Evolutionary conservation across 1,139 yeast genomes (phyloP), one percentile per base, ranked within the genome.

Genomic region (Kluyveromyces sp.): DNA sequence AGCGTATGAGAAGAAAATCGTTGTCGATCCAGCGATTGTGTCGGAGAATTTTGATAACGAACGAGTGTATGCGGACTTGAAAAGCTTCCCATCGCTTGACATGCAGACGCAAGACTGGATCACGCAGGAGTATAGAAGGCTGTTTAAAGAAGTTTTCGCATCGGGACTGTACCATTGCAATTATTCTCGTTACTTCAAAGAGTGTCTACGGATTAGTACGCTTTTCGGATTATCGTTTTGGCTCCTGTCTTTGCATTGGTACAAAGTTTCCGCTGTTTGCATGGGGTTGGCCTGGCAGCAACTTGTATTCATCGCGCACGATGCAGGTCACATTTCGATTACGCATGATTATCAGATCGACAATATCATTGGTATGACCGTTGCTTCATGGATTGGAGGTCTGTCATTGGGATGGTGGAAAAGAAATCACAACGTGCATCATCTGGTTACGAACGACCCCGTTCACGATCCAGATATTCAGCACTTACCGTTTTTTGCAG

Each of bases 351-450:
- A 83, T 62, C 83, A 81, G 54, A 41, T 76, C n/a, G 96, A 87
- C 61, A 87, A 82, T 56, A 59, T 83, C 9, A 70, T 84, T 49
- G 95, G 95, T 1, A 77, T 80, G 64, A 36, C 78, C 1, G 68
- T 87, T 41, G 95, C 95, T 1, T 78, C 84, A 52, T 86, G 75
- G 69, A 65, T 80, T 45, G 96, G 96, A n/a, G 96, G 96, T 0
- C 69, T 87, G 42, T 84, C 95, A 42, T 63, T 86, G 32, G 95
- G 95, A 1, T 87, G 96, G 96, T 87, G 96, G 96, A 88, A 87
- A 57, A 72, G 92, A 42, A 87, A 84, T 63, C 96, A 87, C 63
- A 87, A 87, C 60, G 94, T 87, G 18, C 96, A 88, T 61, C 96
- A 87, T 63, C 66, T 87, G 45, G 74, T 87, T 44, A 83, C 96